Evolutionary conservation across 1,284 basidiomycete genomes (phyloP).

Genomic region (Sporisorium graminicola): DNA sequence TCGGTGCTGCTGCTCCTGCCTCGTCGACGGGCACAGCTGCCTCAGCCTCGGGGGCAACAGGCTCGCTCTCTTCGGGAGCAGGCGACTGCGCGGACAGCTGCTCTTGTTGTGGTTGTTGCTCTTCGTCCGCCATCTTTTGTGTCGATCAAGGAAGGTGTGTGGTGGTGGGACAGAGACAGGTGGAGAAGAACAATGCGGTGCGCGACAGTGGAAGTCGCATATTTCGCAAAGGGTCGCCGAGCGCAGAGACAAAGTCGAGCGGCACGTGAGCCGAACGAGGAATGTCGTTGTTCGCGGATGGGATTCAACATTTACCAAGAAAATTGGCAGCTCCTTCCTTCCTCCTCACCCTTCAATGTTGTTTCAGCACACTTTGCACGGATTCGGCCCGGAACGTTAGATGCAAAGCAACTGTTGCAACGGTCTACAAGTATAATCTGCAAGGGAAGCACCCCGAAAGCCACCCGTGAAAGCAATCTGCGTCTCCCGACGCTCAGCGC

Average conservation of each 20-base stretch:
- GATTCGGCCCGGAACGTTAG: not conserved
- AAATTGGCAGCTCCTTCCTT: not conserved
- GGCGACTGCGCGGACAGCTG: constrained; percentile 19
- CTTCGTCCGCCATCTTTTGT: constrained; percentile 36
- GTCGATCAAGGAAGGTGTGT: not conserved
- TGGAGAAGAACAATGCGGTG: not conserved
- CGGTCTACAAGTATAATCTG: not conserved
- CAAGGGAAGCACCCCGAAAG: not conserved
- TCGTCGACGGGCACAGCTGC: not conserved
- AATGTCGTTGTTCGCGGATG: not conserved
- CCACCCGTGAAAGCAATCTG: not conserved
- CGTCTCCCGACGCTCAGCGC: constrained; percentile 4
- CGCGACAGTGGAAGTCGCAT: not conserved
- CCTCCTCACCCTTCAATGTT: not conserved
- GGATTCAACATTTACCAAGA: not conserved
- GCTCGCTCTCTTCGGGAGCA: not conserved
- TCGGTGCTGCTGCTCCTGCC: constrained; percentile 6
- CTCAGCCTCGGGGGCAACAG: not conserved
- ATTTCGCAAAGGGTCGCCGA: not conserved
- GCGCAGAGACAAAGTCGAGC: not conserved
- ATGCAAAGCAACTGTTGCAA: not conserved
- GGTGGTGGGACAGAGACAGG: not conserved
- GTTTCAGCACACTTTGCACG: not conserved
- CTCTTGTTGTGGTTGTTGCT: constrained; percentile 7
- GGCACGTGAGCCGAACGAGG: constrained; percentile 23